Percentiles rank a stretch among this genome's conserved stretches.
Evolutionary conservation across 2,329 filamentous ascomycete species (phyloP).

Genomic region (Dactylellina sp.): DNA sequence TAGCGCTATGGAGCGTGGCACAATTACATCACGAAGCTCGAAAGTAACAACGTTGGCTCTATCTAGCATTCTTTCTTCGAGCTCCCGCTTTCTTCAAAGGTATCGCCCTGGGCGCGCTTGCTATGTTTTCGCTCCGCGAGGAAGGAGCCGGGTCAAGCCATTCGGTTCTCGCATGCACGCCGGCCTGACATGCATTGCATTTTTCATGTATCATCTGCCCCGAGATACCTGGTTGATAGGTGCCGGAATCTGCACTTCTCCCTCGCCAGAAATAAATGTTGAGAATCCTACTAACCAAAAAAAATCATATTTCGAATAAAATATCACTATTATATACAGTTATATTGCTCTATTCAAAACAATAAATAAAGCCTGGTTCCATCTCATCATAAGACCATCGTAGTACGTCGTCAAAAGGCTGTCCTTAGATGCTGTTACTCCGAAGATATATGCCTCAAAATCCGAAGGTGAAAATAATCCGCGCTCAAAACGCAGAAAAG

Average conservation of each 20-base stretch:
- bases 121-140: background rate
- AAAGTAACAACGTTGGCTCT: no score
- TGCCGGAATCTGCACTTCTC: background rate
- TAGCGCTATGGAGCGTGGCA: background rate
- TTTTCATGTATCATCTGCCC: conserved; percentile 23
- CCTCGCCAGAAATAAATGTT: background rate
- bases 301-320: background rate
- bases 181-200: conserved; percentile 48
- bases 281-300: no score
- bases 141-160: conserved; percentile 25
- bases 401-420: background rate
- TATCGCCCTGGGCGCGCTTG: background rate
- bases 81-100: no score
- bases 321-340: background rate
- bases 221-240: conserved; percentile 16
- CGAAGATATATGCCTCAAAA: conserved; percentile 53
- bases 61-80: background rate
- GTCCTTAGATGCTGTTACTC: conserved; percentile 14
- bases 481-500: conserved; percentile 7
- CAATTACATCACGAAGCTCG: conserved; percentile 18
- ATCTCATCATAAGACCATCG: background rate
- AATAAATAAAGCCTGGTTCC: background rate
- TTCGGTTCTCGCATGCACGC: conserved; percentile 34
- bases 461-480: conserved; percentile 6
- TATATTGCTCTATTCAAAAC: background rate